phyloP scores from a whole-genome alignment of 2,329 filamentous ascomycete species.

The Plectosphaerella plurivora region DNA sequence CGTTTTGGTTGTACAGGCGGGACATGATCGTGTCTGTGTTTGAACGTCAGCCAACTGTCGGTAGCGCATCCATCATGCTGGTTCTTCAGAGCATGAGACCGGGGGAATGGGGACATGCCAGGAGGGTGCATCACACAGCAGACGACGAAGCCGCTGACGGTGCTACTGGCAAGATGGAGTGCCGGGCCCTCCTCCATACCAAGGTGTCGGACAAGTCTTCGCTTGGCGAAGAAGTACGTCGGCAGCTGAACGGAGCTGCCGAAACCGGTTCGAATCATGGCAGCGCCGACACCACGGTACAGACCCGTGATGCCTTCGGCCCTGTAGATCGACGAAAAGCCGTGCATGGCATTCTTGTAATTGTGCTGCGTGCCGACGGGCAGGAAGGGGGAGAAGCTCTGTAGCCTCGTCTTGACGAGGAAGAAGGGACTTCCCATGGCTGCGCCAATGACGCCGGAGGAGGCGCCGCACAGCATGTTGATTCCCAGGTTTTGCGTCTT shows the following conservation, averaged over 20 bases:
- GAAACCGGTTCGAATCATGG: constrained; percentile 94
- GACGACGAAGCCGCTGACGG: constrained; percentile 89
- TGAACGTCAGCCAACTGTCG: background rate
- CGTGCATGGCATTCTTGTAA: constrained; percentile 83
- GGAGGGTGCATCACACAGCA: constrained; percentile 98
- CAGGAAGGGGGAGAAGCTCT: constrained; percentile 87
- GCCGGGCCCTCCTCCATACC: constrained; percentile 88
- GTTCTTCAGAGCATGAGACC: constrained; percentile 2
- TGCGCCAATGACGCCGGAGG: constrained; percentile 85
- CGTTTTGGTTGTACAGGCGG: constrained; percentile 97
- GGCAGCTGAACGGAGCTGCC: constrained; percentile 94
- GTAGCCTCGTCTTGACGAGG: constrained; percentile 92
- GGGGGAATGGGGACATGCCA: constrained; percentile 43
- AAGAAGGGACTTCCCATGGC: constrained; percentile 96
- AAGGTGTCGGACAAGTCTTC: constrained; percentile 73
- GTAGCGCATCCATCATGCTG: background rate
- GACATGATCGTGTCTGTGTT: constrained; percentile 89
- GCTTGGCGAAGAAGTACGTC: constrained; percentile 97
- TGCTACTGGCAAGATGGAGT: constrained; percentile 83
- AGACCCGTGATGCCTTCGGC: constrained; percentile 75
- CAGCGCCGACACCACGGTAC: constrained; percentile 86
- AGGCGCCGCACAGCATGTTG: constrained; percentile 90
- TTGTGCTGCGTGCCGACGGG: constrained; percentile 96
- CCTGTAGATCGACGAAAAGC: constrained; percentile 72
- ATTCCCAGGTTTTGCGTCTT: constrained; percentile 79